A percentile compares a stretch with the other conserved stretches of the same genome.
Conservation (phyloP, 106 monocot species). For the Dendrobium nobile region DNA sequence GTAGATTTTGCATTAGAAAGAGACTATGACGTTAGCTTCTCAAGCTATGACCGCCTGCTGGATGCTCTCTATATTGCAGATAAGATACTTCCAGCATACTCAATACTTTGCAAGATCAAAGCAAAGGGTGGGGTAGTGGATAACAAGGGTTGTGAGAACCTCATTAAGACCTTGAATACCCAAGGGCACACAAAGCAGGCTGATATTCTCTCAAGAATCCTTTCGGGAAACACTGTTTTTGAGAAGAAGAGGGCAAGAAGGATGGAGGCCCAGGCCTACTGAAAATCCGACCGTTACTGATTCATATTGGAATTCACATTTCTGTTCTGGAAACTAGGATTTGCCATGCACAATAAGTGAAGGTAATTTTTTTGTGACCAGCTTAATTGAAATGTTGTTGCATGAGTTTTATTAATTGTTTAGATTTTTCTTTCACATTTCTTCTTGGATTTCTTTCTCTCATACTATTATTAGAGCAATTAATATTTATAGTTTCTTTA, state of each 20-base stretch:
- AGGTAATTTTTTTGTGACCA: background rate
- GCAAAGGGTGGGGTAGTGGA: conserved; percentile 63
- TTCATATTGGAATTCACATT: background rate
- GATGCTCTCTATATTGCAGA: conserved; percentile 50
- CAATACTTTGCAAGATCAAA: conserved; percentile 77
- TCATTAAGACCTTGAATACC: conserved; percentile 56
- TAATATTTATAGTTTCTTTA: background rate
- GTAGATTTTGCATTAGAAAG: conserved; percentile 77
- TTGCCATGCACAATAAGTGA: background rate
- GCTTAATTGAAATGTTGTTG: background rate
- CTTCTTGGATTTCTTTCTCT: background rate
- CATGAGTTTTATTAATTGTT: background rate
- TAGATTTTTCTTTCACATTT: background rate
- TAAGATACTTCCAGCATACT: conserved; percentile 72
- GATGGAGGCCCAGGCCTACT: conserved; percentile 14
- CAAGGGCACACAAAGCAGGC: conserved; percentile 92
- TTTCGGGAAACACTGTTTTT: conserved; percentile 28
- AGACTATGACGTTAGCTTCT: conserved; percentile 65
- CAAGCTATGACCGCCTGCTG: conserved; percentile 63
- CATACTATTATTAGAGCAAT: background rate
- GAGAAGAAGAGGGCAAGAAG: conserved; percentile 29
- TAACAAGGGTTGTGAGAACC: conserved; percentile 54
- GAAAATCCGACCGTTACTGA: background rate
- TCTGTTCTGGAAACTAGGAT: background rate
- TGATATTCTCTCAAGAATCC: conserved; percentile 66